A percentile compares a stretch with the other conserved stretches of the same genome.
Conservation (phyloP, 768 basidiomycete species). For the Tricholoma terreum region DNA sequence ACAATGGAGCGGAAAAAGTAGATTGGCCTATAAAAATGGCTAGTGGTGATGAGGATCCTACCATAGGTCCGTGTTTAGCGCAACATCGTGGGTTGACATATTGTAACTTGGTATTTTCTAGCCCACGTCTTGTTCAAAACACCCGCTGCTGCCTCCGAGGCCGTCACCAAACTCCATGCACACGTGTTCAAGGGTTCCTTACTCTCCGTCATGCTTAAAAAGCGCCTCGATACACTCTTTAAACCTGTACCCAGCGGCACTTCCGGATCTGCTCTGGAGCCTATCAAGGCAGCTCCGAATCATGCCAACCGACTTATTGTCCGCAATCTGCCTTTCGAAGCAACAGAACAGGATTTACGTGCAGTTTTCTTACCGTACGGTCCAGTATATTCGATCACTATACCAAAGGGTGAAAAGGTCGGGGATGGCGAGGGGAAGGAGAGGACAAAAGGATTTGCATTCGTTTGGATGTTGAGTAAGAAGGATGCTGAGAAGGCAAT, state of each 20-base stretch:
- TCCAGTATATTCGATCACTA: constrained; percentile 80
- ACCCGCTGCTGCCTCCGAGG: constrained; percentile 63
- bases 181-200: constrained; percentile 89
- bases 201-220: constrained; percentile 86
- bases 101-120: constrained; percentile 17
- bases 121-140: constrained; percentile 75
- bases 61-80: constrained; percentile 40
- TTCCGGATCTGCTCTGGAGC: constrained; percentile 15
- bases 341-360: constrained; percentile 81
- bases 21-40: constrained; percentile 62
- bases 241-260: constrained; percentile 37
- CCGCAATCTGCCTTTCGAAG: constrained; percentile 83
- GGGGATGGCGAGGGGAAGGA: constrained; percentile 20
- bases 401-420: constrained; percentile 48
- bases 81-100: background rate
- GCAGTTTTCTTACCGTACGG: constrained; percentile 86
- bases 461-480: constrained; percentile 88
- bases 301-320: constrained; percentile 83
- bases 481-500: constrained; percentile 84
- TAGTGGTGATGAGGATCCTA: constrained; percentile 42
- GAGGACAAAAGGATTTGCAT: constrained; percentile 81
- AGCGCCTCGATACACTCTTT: constrained; percentile 67
- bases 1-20: constrained; percentile 70
- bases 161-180: constrained; percentile 80
- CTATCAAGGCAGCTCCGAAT: constrained; percentile 42